Base-by-base conservation (phyloP, 768 basidiomycete genomes). In the Mycena kentingensis region DNA sequence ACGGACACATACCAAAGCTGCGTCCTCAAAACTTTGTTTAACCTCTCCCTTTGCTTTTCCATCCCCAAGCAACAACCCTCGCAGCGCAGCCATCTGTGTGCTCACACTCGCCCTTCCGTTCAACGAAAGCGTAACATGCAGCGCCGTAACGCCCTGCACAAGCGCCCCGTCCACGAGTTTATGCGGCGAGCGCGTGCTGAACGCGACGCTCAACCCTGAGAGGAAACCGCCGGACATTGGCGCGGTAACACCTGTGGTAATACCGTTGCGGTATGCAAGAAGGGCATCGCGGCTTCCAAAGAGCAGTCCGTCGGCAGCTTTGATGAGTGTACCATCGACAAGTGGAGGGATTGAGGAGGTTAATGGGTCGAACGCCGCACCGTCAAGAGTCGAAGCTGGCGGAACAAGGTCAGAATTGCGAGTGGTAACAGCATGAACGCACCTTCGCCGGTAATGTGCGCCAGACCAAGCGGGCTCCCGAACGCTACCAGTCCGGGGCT, bases 371-470 rank as follows among this genome's bases (percentile, higher is more conserved):
- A 75, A 73, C 2, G 83, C 80, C 15, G 63, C 37, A 0, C 90
- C 90, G 60, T 92, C 90, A 29, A 72, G 74, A 3, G 91, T 91
- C 3, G 80, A 80, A 2, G 74, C 64, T 93, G 87, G 21, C 69
- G 60, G 0, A 66, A 59, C 57, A 90, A 88, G 61, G 88, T 87
- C 47, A 78, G 74, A 26, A 88, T 63, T 2, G 87, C 88, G 13
- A 90, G n/a, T n/a, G 60, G 3, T 68, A 60, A 11, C 80, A 68
- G 2, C 85, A 85, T 55, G 79, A 81, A 3, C 83, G 77, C 12
- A 82, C 79, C 32, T 90, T 66, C 0, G 83, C 88, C 18, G 79
- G 82, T 13, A n/a, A 58, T 58, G 24, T 65, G 68, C 3, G 41
- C 54, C 29, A 58, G 60, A 29, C 63, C 60, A 35, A 65, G 52